Evolutionary conservation across 768 basidiomycete species (phyloP), one percentile per base, ranked within the genome.

Genomic region (Serpula lacrymans): DNA sequence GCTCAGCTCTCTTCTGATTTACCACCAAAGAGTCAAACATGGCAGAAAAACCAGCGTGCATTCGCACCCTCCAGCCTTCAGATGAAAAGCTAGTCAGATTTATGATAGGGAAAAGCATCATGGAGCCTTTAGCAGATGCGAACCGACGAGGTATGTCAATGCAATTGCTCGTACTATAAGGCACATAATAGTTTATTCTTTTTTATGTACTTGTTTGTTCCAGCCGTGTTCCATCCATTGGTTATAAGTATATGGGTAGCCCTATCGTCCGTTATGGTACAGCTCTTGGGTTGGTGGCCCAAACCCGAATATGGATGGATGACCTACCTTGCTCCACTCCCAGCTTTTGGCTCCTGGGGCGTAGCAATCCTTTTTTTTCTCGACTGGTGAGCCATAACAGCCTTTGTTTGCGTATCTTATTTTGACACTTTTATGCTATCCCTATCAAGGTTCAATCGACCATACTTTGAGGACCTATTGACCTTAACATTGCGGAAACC

Each of bases 211-310:
- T 9, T 16, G 25, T 7, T 22, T 27, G 17, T 13, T 25, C n/a
- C 14, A 29, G 49, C 51, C 81, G 82, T 68, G 23, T 80, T 78
- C 50, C 73, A 86, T 51, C 83, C 83, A 10, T 14, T 84, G n/a
- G 70, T 70, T 3, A 48, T 89, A 29, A 68, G 71, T 28, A 30
- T 77, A 16, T 90, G 87, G 87, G 46, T 81, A 5, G 74, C 62
- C 6, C 42, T 85, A 20, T 77, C 85, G 9, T 71, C 68, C 48
- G 54, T 72, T 4, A 75, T 88, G 59, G 60, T 85, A 25, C 67
- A 81, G 41, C 65, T 65, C 34, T 69, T 86, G 72, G 37, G 70
- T 14, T 82, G 80, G 82, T 88, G 82, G 84, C 87, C 88, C 1
- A 62, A 68, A 14, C 52, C 59, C 10, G 52, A 65, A 10, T 51